Evolutionary conservation across 192 early-diverging fungal species (phyloP), one percentile per base, ranked within the genome.

Genomic region (Gryganskiella cystojenkinii): DNA sequence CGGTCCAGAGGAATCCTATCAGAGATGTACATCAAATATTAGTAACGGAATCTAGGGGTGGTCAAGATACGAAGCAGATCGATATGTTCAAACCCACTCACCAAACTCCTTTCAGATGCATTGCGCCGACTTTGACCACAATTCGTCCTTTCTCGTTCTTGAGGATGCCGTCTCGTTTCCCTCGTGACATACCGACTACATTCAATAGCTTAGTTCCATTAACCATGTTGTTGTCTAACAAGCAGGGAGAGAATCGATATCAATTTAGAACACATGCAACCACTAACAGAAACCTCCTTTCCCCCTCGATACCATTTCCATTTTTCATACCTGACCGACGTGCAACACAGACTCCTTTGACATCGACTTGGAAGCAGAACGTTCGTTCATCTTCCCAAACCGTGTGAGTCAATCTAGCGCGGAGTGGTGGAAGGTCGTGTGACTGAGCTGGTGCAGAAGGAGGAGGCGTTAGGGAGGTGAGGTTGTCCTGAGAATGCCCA

Each of bases 61-160:
- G 4, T 11, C 24, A 30, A 52, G 25, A 4, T 28, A 33, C 10
- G 15, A 46, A 31, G 28, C 22, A 22, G 19, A 46, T 31, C 31
- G 22, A 25, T 6, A 47, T 20, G 15, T 17, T 14, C 17, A 31
- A 14, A 43, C 20, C n/a, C 20, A 73, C 84, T 79, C 82, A 89
- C 93, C 93, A 95, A 57, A 95, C 93, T 33, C 93, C 93, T 75
- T 95, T 95, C 33, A 95, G 80, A 64, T 93, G 91, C 92, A 95
- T 94, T 4, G 93, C 89, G 24, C 93, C 93, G 3, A 92, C 92
- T 80, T 95, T 95, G 57, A 95, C 92, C 7, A 95, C 93, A 7
- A 90, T 88, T 50, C 93, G 85, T 28, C 90, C 93, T 81, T 93
- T 93, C 78, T 95, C 93, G 71, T 94, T 93, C 74, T 95, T 95